Percentiles rank a stretch among this genome's conserved stretches.
phyloP scores from a whole-genome alignment of 2,329 filamentous ascomycete genomes.

The Phoma sp. region DNA sequence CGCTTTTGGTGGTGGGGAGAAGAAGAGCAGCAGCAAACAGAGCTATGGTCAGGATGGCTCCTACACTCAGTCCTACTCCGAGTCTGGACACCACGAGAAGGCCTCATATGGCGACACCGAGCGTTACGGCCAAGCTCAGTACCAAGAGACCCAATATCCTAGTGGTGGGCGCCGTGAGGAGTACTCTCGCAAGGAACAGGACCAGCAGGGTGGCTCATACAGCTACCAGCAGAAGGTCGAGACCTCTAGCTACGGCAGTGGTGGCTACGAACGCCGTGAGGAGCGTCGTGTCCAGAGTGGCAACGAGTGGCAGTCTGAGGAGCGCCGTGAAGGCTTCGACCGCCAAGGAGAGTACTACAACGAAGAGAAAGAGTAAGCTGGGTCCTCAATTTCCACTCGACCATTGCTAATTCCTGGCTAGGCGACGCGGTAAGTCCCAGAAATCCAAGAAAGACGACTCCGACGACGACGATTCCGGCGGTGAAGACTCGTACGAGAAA shows the following conservation, averaged over 20 bases:
- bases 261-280: slow-evolving; percentile 65
- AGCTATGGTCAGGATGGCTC: slow-evolving; percentile 66
- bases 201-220: slow-evolving; percentile 54
- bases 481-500: slow-evolving; percentile 35
- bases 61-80: slow-evolving; percentile 65
- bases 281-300: slow-evolving; percentile 60
- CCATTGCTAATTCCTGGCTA: slow-evolving; percentile 23
- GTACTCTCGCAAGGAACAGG: slow-evolving; percentile 66
- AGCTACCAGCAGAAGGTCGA: slow-evolving; percentile 67
- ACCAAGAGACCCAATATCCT: slow-evolving; percentile 64
- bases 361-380: slow-evolving; percentile 48
- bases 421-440: slow-evolving; percentile 43
- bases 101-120: slow-evolving; percentile 47
- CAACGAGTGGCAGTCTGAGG: slow-evolving; percentile 48
- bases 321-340: slow-evolving; percentile 45
- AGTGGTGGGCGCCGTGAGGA: slow-evolving; percentile 65
- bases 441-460: slow-evolving; percentile 50
- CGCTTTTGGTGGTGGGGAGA: slow-evolving; percentile 61
- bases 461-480: slow-evolving; percentile 43
- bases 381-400: background rate
- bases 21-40: slow-evolving; percentile 60
- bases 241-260: slow-evolving; percentile 54
- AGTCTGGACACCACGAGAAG: slow-evolving; percentile 63
- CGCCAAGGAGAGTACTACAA: slow-evolving; percentile 50
- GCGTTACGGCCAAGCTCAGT: slow-evolving; percentile 67